phyloP scores from a whole-genome alignment of 1,139 yeast species.

The Debaryomycetaceae sp. region DNA sequence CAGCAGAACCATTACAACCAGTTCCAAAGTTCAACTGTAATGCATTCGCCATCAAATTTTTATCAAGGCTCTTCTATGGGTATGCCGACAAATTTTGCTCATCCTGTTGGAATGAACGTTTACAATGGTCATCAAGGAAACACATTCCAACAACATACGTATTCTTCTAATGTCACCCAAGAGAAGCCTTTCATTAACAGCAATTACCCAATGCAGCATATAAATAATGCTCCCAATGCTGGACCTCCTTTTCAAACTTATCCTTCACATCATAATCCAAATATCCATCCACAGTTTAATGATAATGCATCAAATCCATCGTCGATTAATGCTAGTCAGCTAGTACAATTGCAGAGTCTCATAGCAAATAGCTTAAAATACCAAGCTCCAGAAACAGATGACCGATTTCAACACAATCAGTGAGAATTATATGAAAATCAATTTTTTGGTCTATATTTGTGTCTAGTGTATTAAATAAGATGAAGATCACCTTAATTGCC shows the following conservation, averaged over 20 bases:
- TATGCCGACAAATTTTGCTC: too few relatives aligned
- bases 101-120: too few relatives aligned
- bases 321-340: constrained; percentile 5
- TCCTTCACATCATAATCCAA: too few relatives aligned
- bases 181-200: too few relatives aligned
- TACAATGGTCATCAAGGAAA: too few relatives aligned
- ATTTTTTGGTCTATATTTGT: not conserved
- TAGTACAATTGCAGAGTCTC: constrained; percentile 14
- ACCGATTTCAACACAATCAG: constrained; percentile 14
- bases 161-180: too few relatives aligned
- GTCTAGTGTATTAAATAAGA: not conserved
- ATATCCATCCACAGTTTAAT: too few relatives aligned
- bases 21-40: not conserved
- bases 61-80: too few relatives aligned
- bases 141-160: too few relatives aligned
- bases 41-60: not conserved
- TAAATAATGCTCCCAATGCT: too few relatives aligned
- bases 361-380: constrained; percentile 8
- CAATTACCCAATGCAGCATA: too few relatives aligned
- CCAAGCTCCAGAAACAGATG: constrained; percentile 6
- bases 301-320: not conserved
- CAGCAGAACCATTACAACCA: not conserved
- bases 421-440: constrained; percentile 9
- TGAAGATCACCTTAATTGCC: not conserved
- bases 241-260: too few relatives aligned